Conservation (phyloP, 2,329 filamentous ascomycete genomes). For the Gaeumannomyces tritici region DNA sequence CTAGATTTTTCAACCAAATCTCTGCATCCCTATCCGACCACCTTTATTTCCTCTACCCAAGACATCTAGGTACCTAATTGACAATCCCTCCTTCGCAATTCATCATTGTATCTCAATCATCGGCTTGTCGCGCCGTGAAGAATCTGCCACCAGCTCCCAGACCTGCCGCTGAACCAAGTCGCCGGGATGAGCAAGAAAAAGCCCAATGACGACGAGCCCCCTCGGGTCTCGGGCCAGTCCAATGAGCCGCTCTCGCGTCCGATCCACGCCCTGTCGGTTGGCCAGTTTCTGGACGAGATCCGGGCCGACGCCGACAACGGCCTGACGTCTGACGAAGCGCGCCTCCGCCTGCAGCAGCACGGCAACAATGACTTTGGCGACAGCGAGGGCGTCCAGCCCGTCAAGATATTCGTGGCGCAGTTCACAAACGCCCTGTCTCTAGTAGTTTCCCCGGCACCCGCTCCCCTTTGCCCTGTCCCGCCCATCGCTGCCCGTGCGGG, state of each 20-base stretch:
- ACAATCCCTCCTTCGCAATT: neutral
- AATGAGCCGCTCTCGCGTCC: constrained; percentile 46
- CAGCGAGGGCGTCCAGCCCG: constrained; percentile 38
- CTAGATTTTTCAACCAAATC: no score
- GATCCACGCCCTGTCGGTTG: constrained; percentile 50
- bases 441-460: constrained; percentile 21
- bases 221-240: constrained; percentile 30
- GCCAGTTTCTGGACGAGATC: constrained; percentile 41
- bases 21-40: no score
- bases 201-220: constrained; percentile 13
- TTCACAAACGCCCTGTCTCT: constrained; percentile 55
- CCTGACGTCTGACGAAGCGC: constrained; percentile 37
- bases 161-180: neutral
- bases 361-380: constrained; percentile 49
- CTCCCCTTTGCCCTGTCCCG: neutral
- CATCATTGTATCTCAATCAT: no score
- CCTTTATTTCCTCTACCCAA: no score
- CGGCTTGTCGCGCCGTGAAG: no score
- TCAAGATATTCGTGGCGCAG: constrained; percentile 49
- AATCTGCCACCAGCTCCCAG: no score
- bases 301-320: constrained; percentile 42
- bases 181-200: constrained; percentile 15
- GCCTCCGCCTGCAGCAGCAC: constrained; percentile 37
- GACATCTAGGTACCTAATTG: no score
- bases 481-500: neutral